These are phyloP conservation scores for Circinella minor DNA, from an alignment of 371 early-diverging fungal species.

Conservation along the genomic window DNA sequence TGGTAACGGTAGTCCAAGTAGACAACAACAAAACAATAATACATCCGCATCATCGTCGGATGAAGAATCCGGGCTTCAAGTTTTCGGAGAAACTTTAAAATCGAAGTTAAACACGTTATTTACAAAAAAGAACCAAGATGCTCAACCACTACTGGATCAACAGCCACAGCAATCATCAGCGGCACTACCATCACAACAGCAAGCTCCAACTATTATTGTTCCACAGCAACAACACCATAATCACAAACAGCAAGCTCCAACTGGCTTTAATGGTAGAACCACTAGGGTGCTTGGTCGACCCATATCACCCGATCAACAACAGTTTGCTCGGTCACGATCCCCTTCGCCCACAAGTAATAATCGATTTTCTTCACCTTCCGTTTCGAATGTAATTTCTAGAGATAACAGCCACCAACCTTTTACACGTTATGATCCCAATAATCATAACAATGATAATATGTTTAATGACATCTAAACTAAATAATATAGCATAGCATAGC, in stretches of 20 bases:
- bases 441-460: constrained; percentile 8
- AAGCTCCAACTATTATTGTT: background rate
- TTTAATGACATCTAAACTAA: constrained; percentile 2
- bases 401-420: constrained; percentile 26
- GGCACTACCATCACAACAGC: background rate
- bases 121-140: constrained; percentile 14
- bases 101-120: constrained; percentile 34
- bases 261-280: constrained; percentile 13
- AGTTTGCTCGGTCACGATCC: constrained; percentile 25
- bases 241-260: background rate
- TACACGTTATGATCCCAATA: constrained; percentile 19
- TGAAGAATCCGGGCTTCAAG: constrained; percentile 19
- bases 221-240: constrained; percentile 13
- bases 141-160: constrained; percentile 4
- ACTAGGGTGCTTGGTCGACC: constrained; percentile 31
- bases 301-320: constrained; percentile 5
- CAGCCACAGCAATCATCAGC: constrained; percentile 1
- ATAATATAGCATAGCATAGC: background rate
- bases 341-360: constrained; percentile 29
- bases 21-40: background rate
- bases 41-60: background rate
- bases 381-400: background rate
- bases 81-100: constrained; percentile 38
- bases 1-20: constrained; percentile 9
- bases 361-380: constrained; percentile 18